Evolutionary conservation across 768 basidiomycete genomes (phyloP), one percentile per base, ranked within the genome.

Genomic region (Collybia nuda): DNA sequence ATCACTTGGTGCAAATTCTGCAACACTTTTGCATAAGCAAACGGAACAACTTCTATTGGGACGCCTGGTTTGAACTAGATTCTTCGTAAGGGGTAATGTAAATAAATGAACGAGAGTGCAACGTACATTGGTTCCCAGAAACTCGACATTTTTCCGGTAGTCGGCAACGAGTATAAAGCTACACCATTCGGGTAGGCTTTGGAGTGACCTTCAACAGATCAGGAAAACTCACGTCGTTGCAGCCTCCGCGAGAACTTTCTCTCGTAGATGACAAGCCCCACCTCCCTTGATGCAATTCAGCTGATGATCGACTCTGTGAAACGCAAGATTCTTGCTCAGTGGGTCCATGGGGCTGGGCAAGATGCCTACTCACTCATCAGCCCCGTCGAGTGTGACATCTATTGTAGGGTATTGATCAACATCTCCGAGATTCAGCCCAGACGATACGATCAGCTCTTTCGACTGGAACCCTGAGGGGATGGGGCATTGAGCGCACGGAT

Each of bases 341-440:
- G 7, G 23, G 40, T 38, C n/a, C 21, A 42, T 18, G 43, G 35
- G 38, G 18, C 39, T 21, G 8, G 46, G 14, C 8, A 15, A 51
- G 18, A 23, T 42, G 35, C 45, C 1, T 1, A 68, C 90, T 56
- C 57, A 95, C 92, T 98, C 96, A 55, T 98, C 96, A 2, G 96
- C 96, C 39, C 96, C 96, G 63, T 99, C 97, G 38, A 99, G 84
- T 1, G 95, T 98, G n/a, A 98, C 91, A 61, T 99, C 97, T 48
- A 98, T 87, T 1, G 76, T 74, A 3, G 89, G 86, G 68, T 88
- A 94, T 64, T 93, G 86, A 62, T 93, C 89, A 12, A 94, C 84
- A 62, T 97, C 95, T 28, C 93, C 95, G 4, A 97, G 80, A 26
- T 68, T 80, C 12, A 97, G 75, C 5, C 84, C 80, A 21, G 85